Conservation (phyloP, 495 filamentous ascomycete genomes). For the Lichina pygmaea region DNA sequence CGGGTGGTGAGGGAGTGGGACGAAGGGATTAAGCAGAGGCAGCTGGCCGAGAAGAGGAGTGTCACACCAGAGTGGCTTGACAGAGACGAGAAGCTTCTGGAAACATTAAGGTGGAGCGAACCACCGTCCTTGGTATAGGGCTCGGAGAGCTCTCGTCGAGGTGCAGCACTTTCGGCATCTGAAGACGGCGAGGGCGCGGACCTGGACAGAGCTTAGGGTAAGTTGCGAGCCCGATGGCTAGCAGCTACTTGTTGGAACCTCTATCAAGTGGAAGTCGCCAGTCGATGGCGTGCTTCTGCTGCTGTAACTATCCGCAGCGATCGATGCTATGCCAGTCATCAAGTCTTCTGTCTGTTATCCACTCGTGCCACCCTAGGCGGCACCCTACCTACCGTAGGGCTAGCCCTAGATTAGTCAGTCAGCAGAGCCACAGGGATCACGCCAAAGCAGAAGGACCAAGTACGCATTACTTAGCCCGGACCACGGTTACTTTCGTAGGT, state of each 20-base stretch:
- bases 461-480: too few species aligned
- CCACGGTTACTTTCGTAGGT: too few species aligned
- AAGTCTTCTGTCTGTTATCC: too few species aligned
- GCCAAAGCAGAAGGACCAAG: too few species aligned
- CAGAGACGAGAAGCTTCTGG: constrained; percentile 56
- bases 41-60: constrained; percentile 74
- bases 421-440: too few species aligned
- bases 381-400: too few species aligned
- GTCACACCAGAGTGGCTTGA: constrained; percentile 90
- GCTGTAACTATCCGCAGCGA: too few species aligned
- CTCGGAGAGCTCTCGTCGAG: not conserved
- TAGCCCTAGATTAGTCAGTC: too few species aligned
- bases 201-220: constrained; percentile 73
- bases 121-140: not conserved
- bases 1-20: constrained; percentile 42
- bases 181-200: constrained; percentile 33
- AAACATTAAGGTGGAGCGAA: constrained; percentile 29
- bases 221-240: constrained; percentile 17
- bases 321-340: too few species aligned
- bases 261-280: too few species aligned
- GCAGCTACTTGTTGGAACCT: not conserved
- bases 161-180: not conserved
- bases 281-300: too few species aligned
- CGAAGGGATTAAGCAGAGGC: constrained; percentile 38
- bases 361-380: too few species aligned